Evolutionary conservation across 176 grass and related monocot species (phyloP), one percentile per base, ranked within the genome.

Genomic region (Carex kokanica): DNA sequence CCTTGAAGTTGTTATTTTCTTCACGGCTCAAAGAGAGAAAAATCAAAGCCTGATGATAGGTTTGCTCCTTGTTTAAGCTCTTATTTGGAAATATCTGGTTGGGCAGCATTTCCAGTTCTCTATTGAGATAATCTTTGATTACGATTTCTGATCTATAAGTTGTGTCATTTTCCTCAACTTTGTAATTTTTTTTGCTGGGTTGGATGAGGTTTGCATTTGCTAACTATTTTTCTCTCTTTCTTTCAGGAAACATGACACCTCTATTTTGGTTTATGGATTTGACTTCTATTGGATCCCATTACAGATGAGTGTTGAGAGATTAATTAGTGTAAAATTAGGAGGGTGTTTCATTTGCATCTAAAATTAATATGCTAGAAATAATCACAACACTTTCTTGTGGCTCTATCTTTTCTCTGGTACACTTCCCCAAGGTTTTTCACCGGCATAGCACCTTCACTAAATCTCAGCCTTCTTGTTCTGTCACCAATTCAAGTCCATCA

Each of bases 1-100:
- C 18, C 29, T n/a, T 69, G 7, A n/a, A n/a, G 70, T 74, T 4
- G 43, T 55, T 75, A 17, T 75, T 75, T 54, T 75, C 38, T 16
- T 55, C 72, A 75, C 72, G 47, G 23, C 72, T 31, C 72, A 75
- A 16, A 75, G 23, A 75, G 13, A 75, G 72, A 75, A 75, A 75
- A 75, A 8, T 75, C 72, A 54, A 74, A 27, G 47, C 47, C 72
- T 54, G 47, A 54, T 75, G 47, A 75, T 75, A 17, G 47, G 47
- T 29, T 74, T 36, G 70, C 13, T 74, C 8, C 12, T 54, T 27
- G 0, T 3, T 15, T 54, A n/a, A n/a, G 72, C 20, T 55, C 45
- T 74, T 74, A 51, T 74, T 52, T 75, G 72, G 9, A 47, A 54
- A 4, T 55, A 20, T 27, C 12, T 31, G 21, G 12, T 75, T 75